Conservation (phyloP, 2,329 filamentous ascomycete species). For the Zymoseptoria passerinii region DNA sequence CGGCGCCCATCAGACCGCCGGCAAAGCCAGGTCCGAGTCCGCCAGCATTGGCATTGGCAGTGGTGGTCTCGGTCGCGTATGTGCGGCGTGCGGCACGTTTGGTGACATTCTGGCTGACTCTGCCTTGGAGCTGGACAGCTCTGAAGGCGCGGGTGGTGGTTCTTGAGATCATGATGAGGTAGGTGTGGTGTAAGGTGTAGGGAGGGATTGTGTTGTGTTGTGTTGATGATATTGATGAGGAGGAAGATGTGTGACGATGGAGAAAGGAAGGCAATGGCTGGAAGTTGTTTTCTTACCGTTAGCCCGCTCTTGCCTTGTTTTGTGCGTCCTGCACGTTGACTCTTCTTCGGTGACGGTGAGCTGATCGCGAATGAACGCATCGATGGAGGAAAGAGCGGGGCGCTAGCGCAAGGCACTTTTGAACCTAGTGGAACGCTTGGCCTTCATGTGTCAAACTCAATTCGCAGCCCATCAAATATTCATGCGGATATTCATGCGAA, state of each 20-base stretch:
- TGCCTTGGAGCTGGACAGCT: constrained; percentile 1
- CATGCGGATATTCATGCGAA: not conserved
- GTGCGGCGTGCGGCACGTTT: constrained; percentile 5
- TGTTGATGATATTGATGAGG: not conserved
- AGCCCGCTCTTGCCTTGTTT: not conserved
- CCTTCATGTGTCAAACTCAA: not conserved
- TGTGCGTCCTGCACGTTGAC: not conserved
- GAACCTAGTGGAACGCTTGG: not conserved
- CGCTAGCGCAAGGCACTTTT: too few relatives aligned
- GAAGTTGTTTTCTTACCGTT: not conserved
- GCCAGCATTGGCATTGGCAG: not conserved
- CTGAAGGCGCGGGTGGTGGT: constrained; percentile 10
- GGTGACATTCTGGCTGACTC: not conserved
- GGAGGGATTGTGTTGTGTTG: not conserved
- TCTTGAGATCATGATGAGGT: constrained; percentile 3
- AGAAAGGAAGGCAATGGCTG: not conserved
- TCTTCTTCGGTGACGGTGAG: constrained; percentile 1
- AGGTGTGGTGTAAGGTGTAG: not conserved
- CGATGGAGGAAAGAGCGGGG: not conserved
- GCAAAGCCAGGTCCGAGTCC: constrained; percentile 7
- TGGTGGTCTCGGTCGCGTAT: constrained; percentile 6
- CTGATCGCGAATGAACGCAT: not conserved
- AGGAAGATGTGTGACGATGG: not conserved
- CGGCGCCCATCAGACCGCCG: constrained; percentile 12
- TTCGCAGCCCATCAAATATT: not conserved